These are phyloP conservation scores for Silybum marianum DNA, from an alignment of 129 eudicot species.

Conservation along the genomic window DNA sequence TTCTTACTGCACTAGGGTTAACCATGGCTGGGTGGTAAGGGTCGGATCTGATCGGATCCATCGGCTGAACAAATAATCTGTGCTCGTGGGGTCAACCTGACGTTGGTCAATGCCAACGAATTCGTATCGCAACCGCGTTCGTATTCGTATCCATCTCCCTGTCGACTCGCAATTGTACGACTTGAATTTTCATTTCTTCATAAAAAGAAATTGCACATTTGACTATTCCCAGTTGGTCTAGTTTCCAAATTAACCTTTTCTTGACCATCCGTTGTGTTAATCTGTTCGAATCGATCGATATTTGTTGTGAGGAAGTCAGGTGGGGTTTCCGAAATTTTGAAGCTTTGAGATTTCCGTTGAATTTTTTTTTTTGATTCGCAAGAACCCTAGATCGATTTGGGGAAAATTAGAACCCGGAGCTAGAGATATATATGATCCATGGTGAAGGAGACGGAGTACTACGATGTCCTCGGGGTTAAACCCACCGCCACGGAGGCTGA, in stretches of 20 bases:
- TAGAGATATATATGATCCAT: constrained; percentile 28
- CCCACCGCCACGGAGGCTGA: constrained; percentile 93
- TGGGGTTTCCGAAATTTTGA: neutral
- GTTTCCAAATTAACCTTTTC: constrained; percentile 20
- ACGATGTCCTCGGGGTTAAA: constrained; percentile 85
- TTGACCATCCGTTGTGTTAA: constrained; percentile 23
- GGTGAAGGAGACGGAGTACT: constrained; percentile 97
- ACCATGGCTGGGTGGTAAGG: neutral
- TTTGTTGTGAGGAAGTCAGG: constrained; percentile 3
- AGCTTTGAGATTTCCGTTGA: constrained; percentile 21
- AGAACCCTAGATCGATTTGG: constrained; percentile 23
- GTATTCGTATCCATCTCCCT: neutral
- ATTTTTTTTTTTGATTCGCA: neutral
- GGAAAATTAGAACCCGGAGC: neutral
- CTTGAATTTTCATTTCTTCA: neutral
- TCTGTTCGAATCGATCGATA: constrained; percentile 25
- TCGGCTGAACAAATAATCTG: neutral
- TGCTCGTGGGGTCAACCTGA: constrained; percentile 13
- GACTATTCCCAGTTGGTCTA: constrained; percentile 18
- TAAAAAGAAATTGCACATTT: neutral
- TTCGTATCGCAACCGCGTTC: neutral
- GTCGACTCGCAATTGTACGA: neutral
- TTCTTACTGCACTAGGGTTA: neutral
- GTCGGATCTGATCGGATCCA: neutral
- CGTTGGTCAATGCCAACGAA: constrained; percentile 18